Base-by-base conservation (phyloP, 768 basidiomycete genomes). In the Daedaleopsis nitida region DNA sequence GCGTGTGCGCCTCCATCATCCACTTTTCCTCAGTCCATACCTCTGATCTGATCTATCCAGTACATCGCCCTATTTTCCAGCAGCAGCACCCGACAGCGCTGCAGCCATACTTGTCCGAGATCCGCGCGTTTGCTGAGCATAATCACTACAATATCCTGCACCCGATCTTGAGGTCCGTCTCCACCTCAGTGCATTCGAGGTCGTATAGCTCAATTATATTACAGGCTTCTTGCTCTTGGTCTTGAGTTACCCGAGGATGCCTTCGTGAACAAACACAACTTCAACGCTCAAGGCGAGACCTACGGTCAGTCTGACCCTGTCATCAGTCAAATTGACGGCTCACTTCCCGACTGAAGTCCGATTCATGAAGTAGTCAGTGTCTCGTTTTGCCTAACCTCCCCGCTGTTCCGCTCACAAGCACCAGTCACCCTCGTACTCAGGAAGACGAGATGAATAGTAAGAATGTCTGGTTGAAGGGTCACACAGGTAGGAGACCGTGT, bases 31-130 rank as follows among this genome's bases (percentile, higher is more conserved):
- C 19, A 34, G 9, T 0, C 43, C 86, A 47, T 9, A 6, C 19
- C n/a, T n/a, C 21, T 47, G 21, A 47, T 3, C 19, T 86, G 42
- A 39, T 9, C 11, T 43, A 21, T 13, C 32, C 45, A 74, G 74
- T 86, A 55, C 80, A 86, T 63, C 77, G 80, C 38, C 77, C 83
- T 51, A 71, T 83, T 43, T 77, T 68, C 2, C 80, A 79, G 58
- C 78, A 69, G 37, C 45, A 23, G 9, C 86, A 88, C 59, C 86
- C 86, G 1, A 73, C 75, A 38, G 74, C 75, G 0, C 55, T 88
- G 27, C 76, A 80, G 10, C 83, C 85, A 8, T 80, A 83, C 57
- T 69, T 86, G 1, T 78, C 80, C 1, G 84, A 87, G 62, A 78
- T 87, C 23, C 74, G 76, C 16, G 75, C 72, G 0, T 86, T 87